phyloP scores from a whole-genome alignment of 2,329 filamentous ascomycete genomes.

The Cladosporium colombiae region DNA sequence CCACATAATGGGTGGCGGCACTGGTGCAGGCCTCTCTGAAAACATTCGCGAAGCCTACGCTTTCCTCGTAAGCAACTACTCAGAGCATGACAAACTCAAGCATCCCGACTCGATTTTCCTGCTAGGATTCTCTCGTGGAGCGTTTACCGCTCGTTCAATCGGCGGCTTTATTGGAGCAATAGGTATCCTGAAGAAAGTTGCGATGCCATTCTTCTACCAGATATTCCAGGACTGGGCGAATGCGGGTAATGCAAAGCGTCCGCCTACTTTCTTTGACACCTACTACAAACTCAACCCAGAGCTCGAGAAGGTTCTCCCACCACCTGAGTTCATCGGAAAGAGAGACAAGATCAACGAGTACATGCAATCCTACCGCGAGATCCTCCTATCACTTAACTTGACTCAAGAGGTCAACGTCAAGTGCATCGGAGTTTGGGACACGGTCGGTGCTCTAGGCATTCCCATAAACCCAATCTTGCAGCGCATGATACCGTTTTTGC shows the following conservation, averaged over 20 bases:
- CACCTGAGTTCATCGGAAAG: slow-evolving; percentile 22
- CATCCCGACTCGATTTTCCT: slow-evolving; percentile 47
- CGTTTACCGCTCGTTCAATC: slow-evolving; percentile 45
- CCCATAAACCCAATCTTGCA: slow-evolving; percentile 38
- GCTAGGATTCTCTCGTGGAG: slow-evolving; percentile 49
- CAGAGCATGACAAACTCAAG: slow-evolving; percentile 30
- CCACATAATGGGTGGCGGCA: slow-evolving; percentile 37
- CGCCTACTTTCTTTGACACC: slow-evolving; percentile 34
- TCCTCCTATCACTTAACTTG: slow-evolving; percentile 29
- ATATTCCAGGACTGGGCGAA: slow-evolving; percentile 38
- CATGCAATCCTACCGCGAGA: slow-evolving; percentile 31
- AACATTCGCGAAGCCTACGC: slow-evolving; percentile 64
- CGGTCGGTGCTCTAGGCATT: slow-evolving; percentile 45
- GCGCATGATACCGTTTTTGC: slow-evolving; percentile 28
- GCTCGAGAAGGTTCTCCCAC: slow-evolving; percentile 26
- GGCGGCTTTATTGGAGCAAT: slow-evolving; percentile 48
- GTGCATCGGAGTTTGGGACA: slow-evolving; percentile 53
- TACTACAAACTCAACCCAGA: slow-evolving; percentile 25
- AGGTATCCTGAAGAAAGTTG: slow-evolving; percentile 42
- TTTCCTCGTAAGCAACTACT: slow-evolving; percentile 63
- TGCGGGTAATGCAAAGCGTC: slow-evolving; percentile 32
- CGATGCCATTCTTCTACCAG: slow-evolving; percentile 39
- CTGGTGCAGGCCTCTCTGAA: slow-evolving; percentile 38
- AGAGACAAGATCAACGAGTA: slow-evolving; percentile 26
- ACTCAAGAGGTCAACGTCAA: slow-evolving; percentile 25